Base-by-base conservation (phyloP, 352 stramenopile species). In the Globisporangium ultimum region DNA sequence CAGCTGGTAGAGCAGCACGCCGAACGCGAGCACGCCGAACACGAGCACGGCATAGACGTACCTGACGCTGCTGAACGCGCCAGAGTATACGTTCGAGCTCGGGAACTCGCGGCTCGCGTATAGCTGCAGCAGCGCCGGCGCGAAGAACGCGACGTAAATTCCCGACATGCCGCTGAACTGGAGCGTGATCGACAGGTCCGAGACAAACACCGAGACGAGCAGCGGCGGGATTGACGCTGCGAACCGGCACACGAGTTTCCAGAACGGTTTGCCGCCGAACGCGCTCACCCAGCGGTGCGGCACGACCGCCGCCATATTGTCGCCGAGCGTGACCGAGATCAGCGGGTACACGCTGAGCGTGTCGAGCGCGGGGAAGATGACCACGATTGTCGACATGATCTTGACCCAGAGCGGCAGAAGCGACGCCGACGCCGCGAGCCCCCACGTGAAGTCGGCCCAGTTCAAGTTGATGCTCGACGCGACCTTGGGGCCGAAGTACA, bases 261-360 rank as follows among this genome's bases (percentile, higher is more conserved):
- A 90, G n/a, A 78, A 82, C 13, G 64, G 48, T 32, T 67, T 72
- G 9, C 66, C 68, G 32, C 69, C 64, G 21, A 69, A 53, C 2
- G 67, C 49, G 34, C 55, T 68, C 3, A 66, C 57, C 80, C 76
- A 88, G 15, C 34, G 41, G 36, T 71, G 61, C 4, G 78, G 77
- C 21, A 88, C 55, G 20, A 90, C 72, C 3, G 80, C 81, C 0
- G 82, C 74, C 66, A 97, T 87, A 70, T 96, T 97, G 67, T 96
- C 88, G 22, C 89, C 89, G n/a, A 97, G 75, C 17, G 89, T 97
- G 46, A 95, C 89, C 0, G 87, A 93, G 71, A 97, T 97, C 28
- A 97, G 66, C n/a, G 89, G 89, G 60, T 96, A 97, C 28, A 97
- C 86, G 52, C 84, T 95, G 53, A 97, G 66, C 11, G 88, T 97